These are phyloP conservation scores for Dactylellina sp. DNA, from an alignment of 2,329 filamentous ascomycete species.

Conservation along the genomic window DNA sequence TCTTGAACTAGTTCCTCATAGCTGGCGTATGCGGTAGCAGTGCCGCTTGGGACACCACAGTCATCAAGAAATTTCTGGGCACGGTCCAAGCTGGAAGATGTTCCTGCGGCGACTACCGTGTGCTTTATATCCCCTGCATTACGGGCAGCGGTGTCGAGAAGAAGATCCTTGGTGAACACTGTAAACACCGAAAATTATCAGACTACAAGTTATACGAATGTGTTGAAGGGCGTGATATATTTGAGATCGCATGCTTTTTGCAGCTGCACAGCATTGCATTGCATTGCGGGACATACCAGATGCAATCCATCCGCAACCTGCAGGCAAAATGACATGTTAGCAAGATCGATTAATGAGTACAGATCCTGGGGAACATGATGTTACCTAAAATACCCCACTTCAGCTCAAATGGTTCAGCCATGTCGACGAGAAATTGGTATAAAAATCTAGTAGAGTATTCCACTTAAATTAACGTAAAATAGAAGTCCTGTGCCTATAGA, in stretches of 20 bases:
- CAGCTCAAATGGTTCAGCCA: constrained; percentile 55
- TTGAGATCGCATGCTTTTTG: neutral
- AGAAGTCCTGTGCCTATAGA: no score
- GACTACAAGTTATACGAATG: constrained; percentile 20
- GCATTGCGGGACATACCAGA: constrained; percentile 42
- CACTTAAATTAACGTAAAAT: no score
- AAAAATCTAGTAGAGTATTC: neutral
- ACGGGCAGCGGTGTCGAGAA: constrained; percentile 77
- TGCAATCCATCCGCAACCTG: constrained; percentile 59
- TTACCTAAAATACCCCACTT: constrained; percentile 60
- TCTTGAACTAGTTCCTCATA: constrained; percentile 85
- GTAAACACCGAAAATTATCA: neutral
- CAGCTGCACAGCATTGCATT: neutral
- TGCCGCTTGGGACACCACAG: constrained; percentile 75
- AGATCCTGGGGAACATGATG: neutral
- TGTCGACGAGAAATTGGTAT: constrained; percentile 5
- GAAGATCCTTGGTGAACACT: constrained; percentile 80
- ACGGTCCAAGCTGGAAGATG: constrained; percentile 76
- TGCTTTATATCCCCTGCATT: constrained; percentile 79
- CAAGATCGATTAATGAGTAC: neutral
- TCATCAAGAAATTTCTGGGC: constrained; percentile 79
- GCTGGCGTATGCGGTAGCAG: constrained; percentile 77
- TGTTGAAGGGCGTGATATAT: constrained; percentile 41
- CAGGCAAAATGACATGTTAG: neutral
- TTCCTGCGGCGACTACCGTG: constrained; percentile 81